Base-by-base conservation (phyloP, 768 basidiomycete genomes). In the Lentinula lateritia region DNA sequence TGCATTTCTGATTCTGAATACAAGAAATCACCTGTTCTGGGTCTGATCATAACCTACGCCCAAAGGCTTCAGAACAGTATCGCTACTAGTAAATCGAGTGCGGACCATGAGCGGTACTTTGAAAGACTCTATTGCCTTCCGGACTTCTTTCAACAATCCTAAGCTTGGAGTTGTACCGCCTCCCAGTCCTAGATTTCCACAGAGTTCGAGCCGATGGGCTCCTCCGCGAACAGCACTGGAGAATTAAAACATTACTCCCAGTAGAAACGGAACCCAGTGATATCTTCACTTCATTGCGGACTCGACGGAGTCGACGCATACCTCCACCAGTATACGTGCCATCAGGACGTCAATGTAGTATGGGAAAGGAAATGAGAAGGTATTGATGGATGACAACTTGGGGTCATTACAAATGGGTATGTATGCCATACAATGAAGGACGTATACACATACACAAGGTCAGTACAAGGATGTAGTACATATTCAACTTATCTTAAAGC, bases 141-240 rank as follows among this genome's bases (percentile, higher is more conserved):
- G 78, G 46, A 93, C 81, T 3, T 79, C 72, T 65, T 74, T 85
- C 41, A 92, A 74, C 38, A 93, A 78, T 0, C 92, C 93, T n/a
- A 89, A 64, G 62, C 84, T 89, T 5, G 93, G 92, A 0, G 93
- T 94, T 16, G 85, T 89, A 8, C 93, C 93, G 20, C 93, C 93
- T 23, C 92, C 93, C 32, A 83, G 66, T 3, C 79, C 83, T 18
- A 92, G 75, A 69, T 87, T 89, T 6, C 77, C 81, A 66, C 90
- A 93, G 12, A 93, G 70, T 68, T 92, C 90, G n/a, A 93, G 79
- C 63, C 90, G 81, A 70, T 91, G 78, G 52, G 89, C 88, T 9
- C 90, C 89, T 38, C 83, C 90, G 43, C 75, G 70, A n/a, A 83
- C 75, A 42, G 93, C 89, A 69, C 91, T 92, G 69, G 15, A 56